Base-by-base conservation (phyloP, 2,329 filamentous ascomycete genomes). In the Ascochyta clinopodiicola region DNA sequence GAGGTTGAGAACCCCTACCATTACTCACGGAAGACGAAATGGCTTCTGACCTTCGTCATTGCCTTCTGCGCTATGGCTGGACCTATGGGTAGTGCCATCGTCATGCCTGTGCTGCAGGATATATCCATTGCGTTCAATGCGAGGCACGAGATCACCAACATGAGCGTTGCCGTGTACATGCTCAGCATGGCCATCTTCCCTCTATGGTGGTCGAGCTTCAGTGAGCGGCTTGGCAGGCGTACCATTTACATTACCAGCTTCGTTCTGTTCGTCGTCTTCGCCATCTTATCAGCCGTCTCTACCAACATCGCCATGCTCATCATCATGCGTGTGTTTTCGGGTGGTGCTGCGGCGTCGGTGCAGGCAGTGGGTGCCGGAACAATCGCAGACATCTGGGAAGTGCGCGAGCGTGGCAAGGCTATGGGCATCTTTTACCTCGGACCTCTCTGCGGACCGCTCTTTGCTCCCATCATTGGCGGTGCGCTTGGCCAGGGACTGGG, bases 41-140 rank as follows among this genome's bases (percentile, higher is more conserved):
- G 92, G 92, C 83, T 85, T 57, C 87, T 97, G 61, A 96, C 92
- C 0, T 65, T 86, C 32, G 84, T 94, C 43, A 85, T 96, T 40
- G 89, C 92, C 1, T 70, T 93, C 15, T 91, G 91, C 2, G 92
- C 86, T 1, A 86, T 88, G 13, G 89, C 86, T 0, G 91, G 89
- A 0, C 93, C 93, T 0, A 86, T 96, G 78, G 93, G 93, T 1
- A 93, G 90, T 25, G 85, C 89, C 1, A 92, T 96, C 50, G 87
- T 96, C 53, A 88, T 94, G 64, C 92, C 75, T 6, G 71, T 71
- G 2, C 60, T 78, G 21, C 66, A 68, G 19, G 72, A 75, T 10
- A 75, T 78, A 12, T 62, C 67, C 3, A 55, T 57, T 10, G 67
- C 67, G 1, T 73, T 77, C 31, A 37, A 68, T n/a, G 62, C 74